Conservation (phyloP, 1,139 yeast genomes). For the Taphrina confusa region DNA sequence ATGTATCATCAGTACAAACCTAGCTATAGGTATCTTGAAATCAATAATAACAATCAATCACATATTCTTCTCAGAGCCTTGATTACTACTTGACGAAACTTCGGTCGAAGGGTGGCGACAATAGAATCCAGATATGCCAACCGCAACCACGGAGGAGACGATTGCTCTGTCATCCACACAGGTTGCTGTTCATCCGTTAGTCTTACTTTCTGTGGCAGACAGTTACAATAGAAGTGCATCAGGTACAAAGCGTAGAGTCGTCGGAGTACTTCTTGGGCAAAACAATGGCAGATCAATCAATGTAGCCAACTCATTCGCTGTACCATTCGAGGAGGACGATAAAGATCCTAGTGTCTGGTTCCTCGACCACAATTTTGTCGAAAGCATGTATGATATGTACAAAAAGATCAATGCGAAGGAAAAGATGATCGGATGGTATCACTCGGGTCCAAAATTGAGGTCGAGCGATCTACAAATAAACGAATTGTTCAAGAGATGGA, state of each 20-base stretch:
- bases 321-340: constrained; percentile 97
- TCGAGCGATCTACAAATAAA: constrained; percentile 88
- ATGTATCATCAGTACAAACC: no score
- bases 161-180: constrained; percentile 52
- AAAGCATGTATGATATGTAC: constrained; percentile 96
- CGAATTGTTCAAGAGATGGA: constrained; percentile 81
- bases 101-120: no score
- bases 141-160: constrained; percentile 41
- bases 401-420: constrained; percentile 96
- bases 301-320: constrained; percentile 56
- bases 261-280: constrained; percentile 92
- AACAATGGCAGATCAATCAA: constrained; percentile 50
- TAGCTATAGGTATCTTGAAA: no score
- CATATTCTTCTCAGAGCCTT: no score
- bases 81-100: no score
- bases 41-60: no score
- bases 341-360: constrained; percentile 95
- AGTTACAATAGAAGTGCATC: constrained; percentile 85
- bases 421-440: constrained; percentile 96
- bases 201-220: constrained; percentile 88
- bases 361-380: constrained; percentile 92
- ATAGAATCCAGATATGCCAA: constrained; percentile 40
- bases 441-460: constrained; percentile 90
- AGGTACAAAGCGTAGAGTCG: constrained; percentile 74
- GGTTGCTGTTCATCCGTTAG: constrained; percentile 94